These are phyloP conservation scores for Carnegiea gigantea DNA, from an alignment of 179 eudicot genomes.

Conservation along the genomic window DNA sequence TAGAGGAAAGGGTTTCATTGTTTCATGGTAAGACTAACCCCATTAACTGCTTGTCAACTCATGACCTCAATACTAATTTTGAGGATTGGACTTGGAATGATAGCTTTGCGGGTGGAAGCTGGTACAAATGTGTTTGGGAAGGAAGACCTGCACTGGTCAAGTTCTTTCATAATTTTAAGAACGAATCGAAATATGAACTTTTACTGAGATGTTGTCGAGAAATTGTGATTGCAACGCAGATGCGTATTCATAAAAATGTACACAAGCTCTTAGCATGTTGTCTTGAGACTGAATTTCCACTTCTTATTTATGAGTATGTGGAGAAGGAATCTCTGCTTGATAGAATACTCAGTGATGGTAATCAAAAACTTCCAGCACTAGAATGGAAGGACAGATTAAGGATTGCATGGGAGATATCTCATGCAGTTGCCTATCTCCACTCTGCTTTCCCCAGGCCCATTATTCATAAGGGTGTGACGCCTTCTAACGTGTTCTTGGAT, in stretches of 20 bases:
- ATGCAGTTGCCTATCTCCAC: background rate
- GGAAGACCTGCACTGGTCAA: background rate
- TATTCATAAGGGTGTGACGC: background rate
- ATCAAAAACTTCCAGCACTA: background rate
- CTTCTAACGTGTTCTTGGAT: background rate
- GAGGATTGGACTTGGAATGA: background rate
- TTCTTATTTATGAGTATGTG: background rate
- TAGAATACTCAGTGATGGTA: background rate
- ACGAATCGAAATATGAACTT: no score
- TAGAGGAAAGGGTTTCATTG: background rate
- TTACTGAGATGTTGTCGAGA: background rate
- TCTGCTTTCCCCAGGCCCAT: background rate
- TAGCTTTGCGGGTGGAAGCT: background rate
- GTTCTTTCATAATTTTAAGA: background rate
- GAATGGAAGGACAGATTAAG: background rate
- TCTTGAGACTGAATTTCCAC: background rate
- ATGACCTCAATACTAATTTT: background rate
- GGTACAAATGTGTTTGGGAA: constrained; percentile 1
- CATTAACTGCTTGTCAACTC: background rate
- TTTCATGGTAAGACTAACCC: background rate
- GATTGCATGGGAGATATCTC: background rate
- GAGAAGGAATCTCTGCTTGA: background rate
- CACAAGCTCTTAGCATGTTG: background rate
- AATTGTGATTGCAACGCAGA: background rate
- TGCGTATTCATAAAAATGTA: background rate